phyloP scores from a whole-genome alignment of 2,329 filamentous ascomycete genomes.

The Bipolaris cookei region DNA sequence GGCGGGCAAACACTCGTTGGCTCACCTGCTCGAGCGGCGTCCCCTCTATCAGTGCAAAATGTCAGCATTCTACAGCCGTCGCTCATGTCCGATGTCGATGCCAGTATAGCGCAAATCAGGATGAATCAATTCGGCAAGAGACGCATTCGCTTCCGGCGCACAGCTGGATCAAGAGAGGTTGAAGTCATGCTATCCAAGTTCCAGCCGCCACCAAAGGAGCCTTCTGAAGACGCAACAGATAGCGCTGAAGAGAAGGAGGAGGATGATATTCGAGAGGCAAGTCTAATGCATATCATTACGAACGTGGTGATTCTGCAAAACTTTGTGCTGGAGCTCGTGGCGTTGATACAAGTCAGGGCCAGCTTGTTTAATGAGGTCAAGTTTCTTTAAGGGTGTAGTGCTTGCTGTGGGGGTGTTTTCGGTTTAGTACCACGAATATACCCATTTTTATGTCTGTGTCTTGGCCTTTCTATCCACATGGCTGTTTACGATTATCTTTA shows the following conservation, averaged over 20 bases:
- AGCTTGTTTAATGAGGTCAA: conserved; percentile 56
- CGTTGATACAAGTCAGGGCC: conserved; percentile 56
- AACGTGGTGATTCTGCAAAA: conserved; percentile 59
- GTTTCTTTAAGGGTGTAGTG: conserved; percentile 38
- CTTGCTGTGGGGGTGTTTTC: neutral
- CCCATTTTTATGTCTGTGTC: conserved; percentile 16
- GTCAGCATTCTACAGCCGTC: conserved; percentile 40
- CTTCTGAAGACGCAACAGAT: conserved; percentile 21
- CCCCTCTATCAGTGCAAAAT: conserved; percentile 39
- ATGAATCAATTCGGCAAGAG: conserved; percentile 44
- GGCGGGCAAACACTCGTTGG: conserved; percentile 38
- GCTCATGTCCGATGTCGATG: conserved; percentile 45
- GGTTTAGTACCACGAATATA: conserved; percentile 31
- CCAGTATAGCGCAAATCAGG: conserved; percentile 39
- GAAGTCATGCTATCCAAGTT: conserved; percentile 47
- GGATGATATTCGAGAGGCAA: conserved; percentile 50
- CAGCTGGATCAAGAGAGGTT: conserved; percentile 31
- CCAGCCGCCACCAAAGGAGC: conserved; percentile 42
- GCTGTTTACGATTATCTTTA: neutral
- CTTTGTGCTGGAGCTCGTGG: conserved; percentile 57
- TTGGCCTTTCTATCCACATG: neutral
- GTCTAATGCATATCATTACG: conserved; percentile 57
- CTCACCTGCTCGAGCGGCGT: conserved; percentile 38
- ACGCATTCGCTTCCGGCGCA: conserved; percentile 43
- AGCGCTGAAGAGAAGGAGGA: conserved; percentile 27